phyloP scores from a whole-genome alignment of 225 moss, liverwort and hornwort genomes.

The Asterella californica region DNA sequence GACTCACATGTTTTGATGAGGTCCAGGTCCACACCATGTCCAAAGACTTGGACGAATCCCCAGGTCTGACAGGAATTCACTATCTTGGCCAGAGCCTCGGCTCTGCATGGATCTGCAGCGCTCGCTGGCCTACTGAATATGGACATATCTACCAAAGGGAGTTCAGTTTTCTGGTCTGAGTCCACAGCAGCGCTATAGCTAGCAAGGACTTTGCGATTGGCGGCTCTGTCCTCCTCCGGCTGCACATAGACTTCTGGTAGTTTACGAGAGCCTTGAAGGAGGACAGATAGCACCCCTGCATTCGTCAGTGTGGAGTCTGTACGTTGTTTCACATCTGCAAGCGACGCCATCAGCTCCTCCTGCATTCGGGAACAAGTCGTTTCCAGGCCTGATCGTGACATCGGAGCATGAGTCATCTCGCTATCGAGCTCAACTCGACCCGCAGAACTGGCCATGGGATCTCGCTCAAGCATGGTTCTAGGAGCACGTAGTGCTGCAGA shows the following conservation, averaged over 20 bases:
- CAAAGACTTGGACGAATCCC: conserved; percentile 19
- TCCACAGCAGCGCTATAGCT: neutral
- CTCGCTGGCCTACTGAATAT: neutral
- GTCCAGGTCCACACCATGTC: conserved; percentile 13
- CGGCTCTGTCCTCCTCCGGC: conserved; percentile 6
- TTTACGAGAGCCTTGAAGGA: conserved; percentile 4
- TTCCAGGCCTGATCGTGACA: neutral
- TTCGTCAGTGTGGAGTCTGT: conserved; percentile 19
- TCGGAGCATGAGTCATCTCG: neutral
- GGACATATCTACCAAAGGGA: conserved; percentile 14
- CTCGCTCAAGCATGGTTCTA: neutral
- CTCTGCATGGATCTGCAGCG: neutral
- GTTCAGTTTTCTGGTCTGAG: neutral
- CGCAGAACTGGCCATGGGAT: neutral
- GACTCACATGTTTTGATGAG: neutral
- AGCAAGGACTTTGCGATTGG: neutral
- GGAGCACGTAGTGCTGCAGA: neutral
- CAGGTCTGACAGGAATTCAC: conserved; percentile 2
- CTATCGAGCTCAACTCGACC: neutral
- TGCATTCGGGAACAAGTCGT: neutral
- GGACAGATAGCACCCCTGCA: conserved; percentile 7
- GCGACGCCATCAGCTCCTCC: conserved; percentile 7
- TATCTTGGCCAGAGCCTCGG: neutral
- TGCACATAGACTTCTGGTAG: conserved; percentile 15
- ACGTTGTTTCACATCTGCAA: neutral